These are phyloP conservation scores for Sordariomycetes sp. DNA, from an alignment of 2,329 filamentous ascomycete species.

Conservation along the genomic window DNA sequence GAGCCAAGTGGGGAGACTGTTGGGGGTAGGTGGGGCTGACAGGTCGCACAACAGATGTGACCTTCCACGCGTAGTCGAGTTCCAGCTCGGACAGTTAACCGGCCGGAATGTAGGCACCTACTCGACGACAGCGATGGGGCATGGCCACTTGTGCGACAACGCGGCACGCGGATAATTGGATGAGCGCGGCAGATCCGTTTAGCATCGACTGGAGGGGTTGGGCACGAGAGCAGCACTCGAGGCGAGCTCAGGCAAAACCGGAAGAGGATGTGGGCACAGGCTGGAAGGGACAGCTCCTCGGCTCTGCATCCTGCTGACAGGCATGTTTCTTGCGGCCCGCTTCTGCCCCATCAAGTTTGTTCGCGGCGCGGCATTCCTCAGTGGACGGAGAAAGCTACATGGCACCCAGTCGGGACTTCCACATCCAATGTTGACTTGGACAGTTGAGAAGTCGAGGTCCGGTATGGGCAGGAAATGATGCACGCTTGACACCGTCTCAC, in stretches of 20 bases:
- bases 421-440: too few species aligned
- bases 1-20: not conserved
- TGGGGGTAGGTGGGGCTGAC: not conserved
- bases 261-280: not conserved
- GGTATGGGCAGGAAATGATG: too few species aligned
- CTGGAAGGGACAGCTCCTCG: too few species aligned
- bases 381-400: too few species aligned
- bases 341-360: too few species aligned
- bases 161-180: slow-evolving; percentile 4
- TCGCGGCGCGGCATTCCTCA: too few species aligned
- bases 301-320: too few species aligned
- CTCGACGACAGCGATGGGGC: not conserved
- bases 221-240: slow-evolving; percentile 1
- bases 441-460: too few species aligned
- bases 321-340: too few species aligned
- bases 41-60: not conserved
- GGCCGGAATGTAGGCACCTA: not conserved
- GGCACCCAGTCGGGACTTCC: too few species aligned
- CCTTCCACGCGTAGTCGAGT: not conserved
- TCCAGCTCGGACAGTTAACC: not conserved
- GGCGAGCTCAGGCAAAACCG: not conserved
- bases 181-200: not conserved
- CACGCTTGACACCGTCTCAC: too few species aligned
- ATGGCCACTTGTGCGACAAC: not conserved
- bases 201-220: not conserved